phyloP scores from a whole-genome alignment of 441 rosid genomes.

The Croton setiger region DNA sequence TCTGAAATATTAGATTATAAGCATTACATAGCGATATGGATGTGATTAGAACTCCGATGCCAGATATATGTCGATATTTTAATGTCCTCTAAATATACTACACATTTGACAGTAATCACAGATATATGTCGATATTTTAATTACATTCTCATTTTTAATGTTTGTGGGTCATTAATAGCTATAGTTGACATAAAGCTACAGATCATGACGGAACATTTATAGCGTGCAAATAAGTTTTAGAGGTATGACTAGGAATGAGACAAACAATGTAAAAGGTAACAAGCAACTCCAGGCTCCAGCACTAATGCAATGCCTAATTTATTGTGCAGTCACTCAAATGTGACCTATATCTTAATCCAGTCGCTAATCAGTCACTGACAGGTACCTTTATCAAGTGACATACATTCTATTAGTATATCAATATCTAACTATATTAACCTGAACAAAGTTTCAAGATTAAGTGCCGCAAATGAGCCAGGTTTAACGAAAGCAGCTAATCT shows the following conservation, averaged over 20 bases:
- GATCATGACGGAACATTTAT: neutral
- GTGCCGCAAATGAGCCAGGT: neutral
- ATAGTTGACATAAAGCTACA: neutral
- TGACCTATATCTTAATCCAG: neutral
- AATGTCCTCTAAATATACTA: neutral
- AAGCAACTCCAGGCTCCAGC: neutral
- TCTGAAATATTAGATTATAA: no score
- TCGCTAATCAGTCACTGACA: neutral
- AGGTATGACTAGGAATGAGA: neutral
- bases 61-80: neutral
- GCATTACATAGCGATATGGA: no score
- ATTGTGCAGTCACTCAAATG: neutral
- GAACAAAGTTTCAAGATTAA: neutral
- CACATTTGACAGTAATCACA: neutral
- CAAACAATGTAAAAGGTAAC: neutral
- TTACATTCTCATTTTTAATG: neutral
- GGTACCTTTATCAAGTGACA: neutral
- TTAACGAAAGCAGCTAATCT: no score
- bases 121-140: neutral
- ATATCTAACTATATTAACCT: neutral
- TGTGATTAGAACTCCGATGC: no score
- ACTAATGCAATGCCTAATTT: neutral
- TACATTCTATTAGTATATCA: neutral
- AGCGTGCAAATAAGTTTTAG: neutral
- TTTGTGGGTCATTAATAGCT: neutral